Percentiles rank a stretch among this genome's conserved stretches.
phyloP scores from a whole-genome alignment of 371 early-diverging fungal species.

The Polyrhizophydium stewartii region DNA sequence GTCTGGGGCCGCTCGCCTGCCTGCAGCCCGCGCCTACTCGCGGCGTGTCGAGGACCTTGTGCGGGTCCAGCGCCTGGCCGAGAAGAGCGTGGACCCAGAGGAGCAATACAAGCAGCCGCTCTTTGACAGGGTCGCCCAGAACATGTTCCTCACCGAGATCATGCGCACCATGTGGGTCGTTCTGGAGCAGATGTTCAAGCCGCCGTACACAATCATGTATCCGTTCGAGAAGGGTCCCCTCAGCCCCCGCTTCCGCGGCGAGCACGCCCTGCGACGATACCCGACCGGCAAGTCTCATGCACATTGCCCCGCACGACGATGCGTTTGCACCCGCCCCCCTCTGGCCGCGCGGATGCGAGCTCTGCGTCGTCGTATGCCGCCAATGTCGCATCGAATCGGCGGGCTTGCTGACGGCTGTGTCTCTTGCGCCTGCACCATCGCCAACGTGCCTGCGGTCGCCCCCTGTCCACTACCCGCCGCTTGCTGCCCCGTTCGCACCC shows the following conservation, averaged over 20 bases:
- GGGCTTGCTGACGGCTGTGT: too few relatives aligned
- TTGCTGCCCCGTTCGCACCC: background rate
- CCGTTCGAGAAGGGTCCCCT: slow-evolving; percentile 95
- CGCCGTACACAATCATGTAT: slow-evolving; percentile 95
- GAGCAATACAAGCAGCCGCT: slow-evolving; percentile 21
- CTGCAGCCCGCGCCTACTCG: too few relatives aligned
- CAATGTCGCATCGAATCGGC: too few relatives aligned
- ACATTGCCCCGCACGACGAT: too few relatives aligned
- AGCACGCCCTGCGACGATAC: slow-evolving; percentile 94
- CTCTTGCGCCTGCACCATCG: too few relatives aligned
- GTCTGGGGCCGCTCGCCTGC: too few relatives aligned
- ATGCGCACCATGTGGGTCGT: slow-evolving; percentile 90
- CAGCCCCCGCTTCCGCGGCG: slow-evolving; percentile 94
- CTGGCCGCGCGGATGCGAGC: too few relatives aligned
- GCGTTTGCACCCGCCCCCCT: too few relatives aligned
- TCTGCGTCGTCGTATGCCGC: too few relatives aligned
- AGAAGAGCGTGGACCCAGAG: background rate
- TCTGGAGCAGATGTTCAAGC: slow-evolving; percentile 89
- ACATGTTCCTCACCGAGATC: slow-evolving; percentile 87
- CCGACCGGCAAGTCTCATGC: slow-evolving; percentile 82
- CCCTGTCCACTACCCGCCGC: background rate
- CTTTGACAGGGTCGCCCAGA: slow-evolving; percentile 75
- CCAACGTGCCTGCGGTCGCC: too few relatives aligned
- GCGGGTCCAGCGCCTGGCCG: background rate
- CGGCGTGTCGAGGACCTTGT: background rate